Base-by-base conservation (phyloP, 2,329 filamentous ascomycete species). In the Alternaria novae-zelandiae region DNA sequence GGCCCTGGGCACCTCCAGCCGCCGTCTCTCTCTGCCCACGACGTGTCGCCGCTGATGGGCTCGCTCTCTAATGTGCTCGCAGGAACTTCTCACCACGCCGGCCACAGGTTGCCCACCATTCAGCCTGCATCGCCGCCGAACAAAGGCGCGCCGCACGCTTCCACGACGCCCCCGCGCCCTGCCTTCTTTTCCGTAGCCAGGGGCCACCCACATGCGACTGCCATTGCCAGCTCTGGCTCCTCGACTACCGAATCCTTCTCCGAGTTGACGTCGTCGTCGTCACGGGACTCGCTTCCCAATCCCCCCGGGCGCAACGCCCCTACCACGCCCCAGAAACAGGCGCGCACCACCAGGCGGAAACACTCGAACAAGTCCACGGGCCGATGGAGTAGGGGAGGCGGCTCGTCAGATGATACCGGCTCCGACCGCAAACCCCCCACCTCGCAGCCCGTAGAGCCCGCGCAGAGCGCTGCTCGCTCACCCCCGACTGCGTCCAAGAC, bases 261-360 rank as follows among this genome's bases (percentile, higher is more conserved):
- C 66, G 75, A 74, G 70, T 57, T 75, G 73, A 75, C 74, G 51
- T 74, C 74, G 59, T 71, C 71, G 45, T 74, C 73, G 62, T 75
- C 74, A 50, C 70, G 73, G 65, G 72, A 71, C 60, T 74, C 74
- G 59, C 70, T 71, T 60, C 73, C 72, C 53, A 61, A 69, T 54
- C 70, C 71, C 55, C 69, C 63, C 36, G 63, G 61, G 67, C 70
- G 68, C 64, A 69, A 64, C 65, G 65, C 64, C 49, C 61, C 68
- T 30, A 72, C 64, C 54, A 69, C 73, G 53, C 69, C 69, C 59
- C 74, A 70, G 64, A 78, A 74, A 67, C 72, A 70, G 56, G 58
- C 69, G 62, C 73, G 72, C 54, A 72, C 59, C 64, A 64, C 67
- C 54, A 65, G 74, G 62, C 73, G 73, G 63, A 67, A 67, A 63